Evolutionary conservation across 768 basidiomycete species (phyloP), one percentile per base, ranked within the genome.

Genomic region (Tulasnella sp.): DNA sequence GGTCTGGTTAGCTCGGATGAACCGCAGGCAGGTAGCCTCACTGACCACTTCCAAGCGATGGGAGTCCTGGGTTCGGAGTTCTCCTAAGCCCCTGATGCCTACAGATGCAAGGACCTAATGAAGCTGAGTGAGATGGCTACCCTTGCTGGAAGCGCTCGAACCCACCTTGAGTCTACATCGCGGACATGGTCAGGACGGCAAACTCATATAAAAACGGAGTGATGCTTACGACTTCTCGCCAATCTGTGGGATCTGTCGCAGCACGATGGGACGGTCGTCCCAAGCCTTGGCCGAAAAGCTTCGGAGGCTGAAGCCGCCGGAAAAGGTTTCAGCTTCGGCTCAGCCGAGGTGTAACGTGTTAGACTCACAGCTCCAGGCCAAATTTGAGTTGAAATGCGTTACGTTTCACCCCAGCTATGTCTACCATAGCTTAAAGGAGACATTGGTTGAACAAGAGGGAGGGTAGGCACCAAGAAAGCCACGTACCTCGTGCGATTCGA

Each of bases 201-300:
- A 32, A 35, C 7, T 1, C 32, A 12, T 11, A 11, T 14, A 32
- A 12, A 26, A 16, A 34, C 40, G 1, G 36, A 69, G 32, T 32
- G 47, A 17, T 16, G 80, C 90, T 78, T 72, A 93, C 92, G 91
- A 92, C 86, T 93, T 94, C 77, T 94, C 92, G 37, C 95, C 96
- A 47, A 98, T 89, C n/a, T 89, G 87, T 39, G 91, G 88, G 66
- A 98, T 84, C 78, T 98, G 96, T 16, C 90, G 85, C 69, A 98
- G 84, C 7, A 96, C 90, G 16, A 89, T 82, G 5, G 94, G 88
- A 22, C 91, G 83, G 76, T 94, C 90, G 76, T 98, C 95, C 96
- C 96, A 98, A 52, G 93, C 89, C 76, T 90, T 94, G 4, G 92
- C 92, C 68, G 83, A 85, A 41, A 98, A 77, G 75, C 89, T 90